Conservation (phyloP, 805 yeast genomes). For the Candida sphagnicola region DNA sequence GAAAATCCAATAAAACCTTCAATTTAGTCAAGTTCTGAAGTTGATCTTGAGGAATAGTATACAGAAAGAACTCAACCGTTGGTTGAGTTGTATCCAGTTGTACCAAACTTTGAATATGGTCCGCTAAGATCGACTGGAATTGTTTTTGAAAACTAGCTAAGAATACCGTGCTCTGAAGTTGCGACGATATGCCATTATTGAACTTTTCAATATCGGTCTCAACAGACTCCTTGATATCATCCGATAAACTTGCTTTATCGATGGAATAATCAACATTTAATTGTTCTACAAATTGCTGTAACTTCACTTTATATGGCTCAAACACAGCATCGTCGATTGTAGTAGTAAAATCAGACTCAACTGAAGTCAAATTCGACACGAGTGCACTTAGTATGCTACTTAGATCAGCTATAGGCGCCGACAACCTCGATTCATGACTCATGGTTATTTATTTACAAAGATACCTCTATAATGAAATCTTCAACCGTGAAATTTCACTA, state of each 20-base stretch:
- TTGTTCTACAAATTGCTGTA: not conserved
- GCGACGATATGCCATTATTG: slow-evolving; percentile 18
- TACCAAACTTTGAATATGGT: not conserved
- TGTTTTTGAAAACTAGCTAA: slow-evolving; percentile 17
- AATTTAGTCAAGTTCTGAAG: slow-evolving; percentile 12
- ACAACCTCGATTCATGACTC: not conserved
- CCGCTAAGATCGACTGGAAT: slow-evolving; percentile 1
- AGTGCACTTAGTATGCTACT: not conserved
- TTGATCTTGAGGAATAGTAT: slow-evolving; percentile 1
- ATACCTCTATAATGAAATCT: too few species aligned
- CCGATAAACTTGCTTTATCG: not conserved
- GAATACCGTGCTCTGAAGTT: slow-evolving; percentile 17
- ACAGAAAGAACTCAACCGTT: slow-evolving; percentile 2
- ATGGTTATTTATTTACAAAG: not conserved
- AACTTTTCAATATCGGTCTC: slow-evolving; percentile 15
- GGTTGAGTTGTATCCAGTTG: not conserved
- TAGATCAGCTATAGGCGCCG: not conserved
- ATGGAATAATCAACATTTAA: not conserved
- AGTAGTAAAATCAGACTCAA: not conserved
- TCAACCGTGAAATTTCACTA: too few species aligned
- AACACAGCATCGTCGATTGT: not conserved
- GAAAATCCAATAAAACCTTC: slow-evolving; percentile 22
- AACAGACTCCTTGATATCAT: slow-evolving; percentile 5
- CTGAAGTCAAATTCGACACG: not conserved
- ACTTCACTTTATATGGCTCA: not conserved